These are phyloP conservation scores for Triangularia verruculosa DNA, from an alignment of 2,329 filamentous ascomycete species.

Conservation along the genomic window DNA sequence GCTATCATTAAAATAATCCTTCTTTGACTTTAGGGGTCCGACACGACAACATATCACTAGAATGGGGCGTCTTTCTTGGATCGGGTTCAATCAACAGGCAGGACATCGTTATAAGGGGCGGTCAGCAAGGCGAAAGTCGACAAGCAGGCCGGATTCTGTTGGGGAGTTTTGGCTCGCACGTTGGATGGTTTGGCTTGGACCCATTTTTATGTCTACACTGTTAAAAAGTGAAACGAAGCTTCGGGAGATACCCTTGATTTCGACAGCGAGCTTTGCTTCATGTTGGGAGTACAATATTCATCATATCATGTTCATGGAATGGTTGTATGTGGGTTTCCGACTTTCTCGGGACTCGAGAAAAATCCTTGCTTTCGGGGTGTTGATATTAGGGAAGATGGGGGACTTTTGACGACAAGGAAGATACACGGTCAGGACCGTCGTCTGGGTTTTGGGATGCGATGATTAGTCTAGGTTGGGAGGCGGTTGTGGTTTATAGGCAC, in stretches of 20 bases:
- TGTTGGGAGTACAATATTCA: slow-evolving; percentile 8
- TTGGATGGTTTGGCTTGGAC: slow-evolving; percentile 7
- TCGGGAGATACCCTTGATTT: slow-evolving; percentile 21
- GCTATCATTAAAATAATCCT: neutral
- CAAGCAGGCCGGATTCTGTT: neutral
- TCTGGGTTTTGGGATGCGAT: neutral
- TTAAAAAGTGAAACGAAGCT: neutral
- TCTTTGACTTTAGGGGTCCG: neutral
- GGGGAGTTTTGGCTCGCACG: too few relatives aligned
- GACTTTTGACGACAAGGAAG: neutral
- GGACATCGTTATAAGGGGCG: neutral
- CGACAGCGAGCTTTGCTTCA: slow-evolving; percentile 11
- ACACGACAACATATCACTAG: neutral
- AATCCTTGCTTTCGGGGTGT: neutral
- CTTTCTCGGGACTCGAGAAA: neutral
- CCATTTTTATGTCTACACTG: neutral
- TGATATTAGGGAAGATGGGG: too few relatives aligned
- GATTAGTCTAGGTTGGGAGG: neutral
- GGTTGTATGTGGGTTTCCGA: neutral
- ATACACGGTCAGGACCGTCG: neutral
- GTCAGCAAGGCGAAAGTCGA: neutral
- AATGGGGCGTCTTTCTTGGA: neutral
- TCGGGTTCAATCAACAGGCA: neutral
- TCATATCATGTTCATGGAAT: slow-evolving; percentile 11
- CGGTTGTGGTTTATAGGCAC: neutral